A percentile compares a stretch with the other conserved stretches of the same genome.
phyloP scores from a whole-genome alignment of 441 rosid genomes.

The Metrosideros polymorpha region DNA sequence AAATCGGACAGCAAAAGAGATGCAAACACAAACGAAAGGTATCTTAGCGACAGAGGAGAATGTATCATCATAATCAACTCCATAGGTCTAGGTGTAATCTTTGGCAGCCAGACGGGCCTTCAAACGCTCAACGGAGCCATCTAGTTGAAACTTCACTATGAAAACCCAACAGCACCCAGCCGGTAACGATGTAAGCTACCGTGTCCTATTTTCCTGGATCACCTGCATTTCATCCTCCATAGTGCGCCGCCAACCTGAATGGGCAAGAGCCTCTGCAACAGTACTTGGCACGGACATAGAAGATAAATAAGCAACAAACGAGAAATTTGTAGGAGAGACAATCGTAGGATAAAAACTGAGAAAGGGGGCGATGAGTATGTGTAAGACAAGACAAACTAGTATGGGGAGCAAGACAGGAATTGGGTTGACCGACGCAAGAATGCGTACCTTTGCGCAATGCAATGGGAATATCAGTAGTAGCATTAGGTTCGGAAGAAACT shows the following conservation, averaged over 20 bases:
- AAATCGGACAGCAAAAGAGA: neutral
- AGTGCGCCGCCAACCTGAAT: neutral
- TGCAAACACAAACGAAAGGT: rapidly evolving
- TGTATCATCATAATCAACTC: neutral
- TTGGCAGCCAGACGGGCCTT: neutral
- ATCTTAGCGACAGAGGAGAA: neutral
- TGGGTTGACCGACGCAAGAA: neutral
- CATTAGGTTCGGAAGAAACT: neutral
- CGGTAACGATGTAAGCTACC: neutral
- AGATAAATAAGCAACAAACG: neutral
- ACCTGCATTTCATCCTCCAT: neutral
- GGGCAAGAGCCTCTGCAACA: neutral
- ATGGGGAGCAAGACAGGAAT: neutral
- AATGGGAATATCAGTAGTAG: neutral
- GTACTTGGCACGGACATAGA: neutral
- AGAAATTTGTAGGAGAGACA: neutral
- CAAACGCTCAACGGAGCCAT: neutral
- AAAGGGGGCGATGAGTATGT: neutral
- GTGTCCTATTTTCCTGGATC: neutral
- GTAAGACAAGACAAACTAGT: neutral
- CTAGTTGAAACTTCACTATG: neutral
- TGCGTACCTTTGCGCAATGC: neutral
- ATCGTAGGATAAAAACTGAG: neutral
- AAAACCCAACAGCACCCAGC: neutral
- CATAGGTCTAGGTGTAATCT: neutral